Conservation (phyloP, 169 alveolate genomes). For the Eimeria falciformis region DNA sequence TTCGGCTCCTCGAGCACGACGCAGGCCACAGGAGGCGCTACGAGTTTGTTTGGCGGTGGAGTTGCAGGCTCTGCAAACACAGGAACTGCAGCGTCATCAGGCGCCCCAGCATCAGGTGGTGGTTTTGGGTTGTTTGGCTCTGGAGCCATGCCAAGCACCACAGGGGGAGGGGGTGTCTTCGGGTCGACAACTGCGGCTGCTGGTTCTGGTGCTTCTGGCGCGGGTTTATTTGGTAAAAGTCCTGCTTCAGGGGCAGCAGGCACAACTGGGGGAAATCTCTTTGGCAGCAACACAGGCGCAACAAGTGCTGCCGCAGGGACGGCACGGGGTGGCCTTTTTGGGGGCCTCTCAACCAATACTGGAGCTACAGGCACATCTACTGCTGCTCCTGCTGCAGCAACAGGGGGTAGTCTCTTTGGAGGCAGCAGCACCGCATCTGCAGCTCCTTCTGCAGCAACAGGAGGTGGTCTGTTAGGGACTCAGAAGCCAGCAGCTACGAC, state of each 20-base stretch:
- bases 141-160: no score
- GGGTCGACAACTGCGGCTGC: conserved; percentile 47
- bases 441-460: neutral
- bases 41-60: conserved; percentile 40
- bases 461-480: conserved; percentile 41
- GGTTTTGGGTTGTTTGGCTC: neutral
- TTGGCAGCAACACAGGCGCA: conserved; percentile 11
- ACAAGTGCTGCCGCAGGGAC: neutral
- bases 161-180: conserved; percentile 5
- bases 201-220: conserved; percentile 11
- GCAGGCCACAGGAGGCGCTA: conserved; percentile 34
- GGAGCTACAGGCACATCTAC: neutral
- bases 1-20: conserved; percentile 39
- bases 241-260: neutral
- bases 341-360: conserved; percentile 7
- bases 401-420: conserved; percentile 6
- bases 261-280: conserved; percentile 35
- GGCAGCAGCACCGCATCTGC: neutral
- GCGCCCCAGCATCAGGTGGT: neutral
- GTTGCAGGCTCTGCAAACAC: neutral
- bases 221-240: conserved; percentile 10
- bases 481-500: neutral
- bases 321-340: conserved; percentile 43
- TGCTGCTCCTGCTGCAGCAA: neutral
- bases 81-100: neutral